Percentiles rank a stretch among this genome's conserved stretches.
Evolutionary conservation across 2,329 filamentous ascomycete species (phyloP).

Genomic region (Exophiala spinifera): DNA sequence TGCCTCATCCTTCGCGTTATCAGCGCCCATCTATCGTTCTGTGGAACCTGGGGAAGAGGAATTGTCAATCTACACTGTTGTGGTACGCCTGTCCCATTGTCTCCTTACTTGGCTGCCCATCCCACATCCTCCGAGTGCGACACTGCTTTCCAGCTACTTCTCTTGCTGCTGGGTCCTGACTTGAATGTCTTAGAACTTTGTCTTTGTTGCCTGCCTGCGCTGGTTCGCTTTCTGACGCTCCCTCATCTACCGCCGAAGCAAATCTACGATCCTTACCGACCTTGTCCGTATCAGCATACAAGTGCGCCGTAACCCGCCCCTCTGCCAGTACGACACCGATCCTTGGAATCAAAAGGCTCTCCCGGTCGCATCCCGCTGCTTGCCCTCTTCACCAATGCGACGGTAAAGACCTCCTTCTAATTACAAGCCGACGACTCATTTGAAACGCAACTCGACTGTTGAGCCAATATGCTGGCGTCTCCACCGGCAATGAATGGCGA

Average conservation of each 20-base stretch:
- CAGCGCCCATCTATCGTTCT: constrained; percentile 13
- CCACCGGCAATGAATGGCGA: constrained; percentile 36
- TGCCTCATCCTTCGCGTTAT: constrained; percentile 19
- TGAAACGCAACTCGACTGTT: neutral
- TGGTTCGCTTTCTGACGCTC: constrained; percentile 18
- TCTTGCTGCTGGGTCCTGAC: constrained; percentile 6
- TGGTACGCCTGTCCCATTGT: constrained; percentile 11
- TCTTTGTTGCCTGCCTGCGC: constrained; percentile 16
- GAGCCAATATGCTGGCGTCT: constrained; percentile 33
- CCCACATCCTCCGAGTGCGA: neutral
- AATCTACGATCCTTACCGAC: constrained; percentile 11
- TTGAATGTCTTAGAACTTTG: constrained; percentile 14
- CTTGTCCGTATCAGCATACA: constrained; percentile 3
- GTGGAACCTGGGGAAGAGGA: constrained; percentile 22
- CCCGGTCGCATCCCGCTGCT: neutral
- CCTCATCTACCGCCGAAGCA: neutral
- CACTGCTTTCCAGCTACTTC: neutral
- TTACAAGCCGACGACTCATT: neutral
- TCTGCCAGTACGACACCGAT: neutral
- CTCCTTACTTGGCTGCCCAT: constrained; percentile 14
- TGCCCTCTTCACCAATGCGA: constrained; percentile 7
- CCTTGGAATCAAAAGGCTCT: neutral
- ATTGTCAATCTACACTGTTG: constrained; percentile 7
- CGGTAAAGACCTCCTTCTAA: neutral
- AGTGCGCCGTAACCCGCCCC: neutral